Evolutionary conservation across 2,329 filamentous ascomycete genomes (phyloP).

Genomic region (Ophiosphaerella herpotricha): DNA sequence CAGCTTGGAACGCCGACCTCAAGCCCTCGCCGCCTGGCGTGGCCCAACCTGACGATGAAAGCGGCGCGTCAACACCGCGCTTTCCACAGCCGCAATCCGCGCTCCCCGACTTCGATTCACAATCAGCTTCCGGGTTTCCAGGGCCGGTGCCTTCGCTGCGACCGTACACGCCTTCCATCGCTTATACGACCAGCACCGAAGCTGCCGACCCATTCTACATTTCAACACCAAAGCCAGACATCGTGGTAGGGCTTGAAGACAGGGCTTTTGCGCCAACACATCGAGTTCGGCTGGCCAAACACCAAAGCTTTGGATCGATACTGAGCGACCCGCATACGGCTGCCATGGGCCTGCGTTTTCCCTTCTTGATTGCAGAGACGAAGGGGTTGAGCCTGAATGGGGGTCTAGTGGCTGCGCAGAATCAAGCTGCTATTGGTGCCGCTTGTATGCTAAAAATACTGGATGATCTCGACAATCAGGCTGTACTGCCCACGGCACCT

Average conservation of each 20-base stretch:
- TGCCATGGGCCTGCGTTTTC: conserved; percentile 23
- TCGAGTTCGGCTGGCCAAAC: conserved; percentile 8
- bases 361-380: conserved; percentile 20
- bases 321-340: conserved; percentile 21
- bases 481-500: neutral
- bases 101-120: conserved; percentile 7
- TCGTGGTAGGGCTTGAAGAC: conserved; percentile 17
- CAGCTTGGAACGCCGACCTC: conserved; percentile 20
- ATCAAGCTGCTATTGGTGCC: conserved; percentile 20
- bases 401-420: conserved; percentile 20
- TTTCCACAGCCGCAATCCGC: conserved; percentile 7
- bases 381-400: conserved; percentile 19
- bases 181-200: conserved; percentile 10
- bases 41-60: conserved; percentile 4
- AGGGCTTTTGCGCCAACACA: conserved; percentile 9
- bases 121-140: conserved; percentile 5
- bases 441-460: conserved; percentile 22
- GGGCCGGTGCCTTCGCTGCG: conserved; percentile 17
- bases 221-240: conserved; percentile 24
- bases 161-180: conserved; percentile 15
- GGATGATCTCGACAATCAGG: conserved; percentile 14
- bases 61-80: conserved; percentile 6
- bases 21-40: conserved; percentile 16
- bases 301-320: conserved; percentile 14
- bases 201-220: conserved; percentile 23